A percentile compares a stretch with the other conserved stretches of the same genome.
These are phyloP conservation scores for Aspergillus transmontanensis DNA, from an alignment of 2,329 filamentous ascomycete genomes.

Conservation along the genomic window DNA sequence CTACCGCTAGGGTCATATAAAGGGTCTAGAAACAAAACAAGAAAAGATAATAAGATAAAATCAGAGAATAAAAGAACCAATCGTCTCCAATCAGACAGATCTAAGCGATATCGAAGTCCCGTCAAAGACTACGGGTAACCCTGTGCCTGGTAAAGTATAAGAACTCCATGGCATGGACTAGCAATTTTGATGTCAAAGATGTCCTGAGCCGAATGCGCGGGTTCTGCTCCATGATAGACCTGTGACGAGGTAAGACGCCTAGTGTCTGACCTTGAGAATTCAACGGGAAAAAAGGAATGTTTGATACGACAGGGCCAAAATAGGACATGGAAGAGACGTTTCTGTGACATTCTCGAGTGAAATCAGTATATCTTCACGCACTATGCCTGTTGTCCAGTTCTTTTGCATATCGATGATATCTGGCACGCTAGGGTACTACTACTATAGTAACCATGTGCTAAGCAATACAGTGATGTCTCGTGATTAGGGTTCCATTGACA, in stretches of 20 bases:
- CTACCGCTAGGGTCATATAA: no score
- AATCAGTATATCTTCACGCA: neutral
- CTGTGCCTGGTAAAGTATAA: neutral
- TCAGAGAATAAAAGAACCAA: no score
- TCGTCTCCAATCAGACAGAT: neutral
- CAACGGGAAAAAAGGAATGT: neutral
- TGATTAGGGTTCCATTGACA: neutral
- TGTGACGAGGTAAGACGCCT: neutral
- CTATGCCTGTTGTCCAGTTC: neutral
- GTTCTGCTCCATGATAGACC: neutral
- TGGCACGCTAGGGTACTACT: no score
- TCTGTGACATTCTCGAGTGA: neutral
- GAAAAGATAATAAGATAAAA: no score
- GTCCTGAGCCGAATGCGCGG: neutral
- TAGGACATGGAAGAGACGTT: neutral
- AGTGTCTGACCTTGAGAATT: neutral
- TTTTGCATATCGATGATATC: neutral
- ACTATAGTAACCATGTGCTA: no score
- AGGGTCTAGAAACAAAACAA: no score
- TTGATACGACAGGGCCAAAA: neutral
- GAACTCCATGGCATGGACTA: no score
- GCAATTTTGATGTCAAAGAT: no score
- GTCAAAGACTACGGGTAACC: neutral
- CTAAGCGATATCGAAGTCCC: neutral
- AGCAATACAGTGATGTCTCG: neutral